Base-by-base conservation (phyloP, 1,139 yeast species). In the Ogataea hybrid region DNA sequence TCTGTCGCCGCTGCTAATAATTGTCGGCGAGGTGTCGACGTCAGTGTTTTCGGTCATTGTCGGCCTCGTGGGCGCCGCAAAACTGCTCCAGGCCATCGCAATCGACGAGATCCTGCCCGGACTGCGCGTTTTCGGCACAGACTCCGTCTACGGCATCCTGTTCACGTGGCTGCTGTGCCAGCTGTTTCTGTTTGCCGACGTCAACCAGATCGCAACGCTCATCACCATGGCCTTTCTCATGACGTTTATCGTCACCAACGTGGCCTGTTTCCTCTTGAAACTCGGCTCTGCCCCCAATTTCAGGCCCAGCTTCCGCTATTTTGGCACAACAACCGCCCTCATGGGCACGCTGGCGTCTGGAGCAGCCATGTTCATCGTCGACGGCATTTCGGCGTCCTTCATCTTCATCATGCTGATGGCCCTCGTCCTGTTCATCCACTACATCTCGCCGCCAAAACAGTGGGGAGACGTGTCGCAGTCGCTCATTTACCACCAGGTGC, bases 401-500 rank as follows among this genome's bases (percentile, higher is more conserved):
- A 83, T 90, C 41, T 77, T 89, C 32, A 67, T 82, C 6, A 77
- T 84, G 43, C 70, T 89, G 54, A 63, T 79, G 38, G 67, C 81
- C 20, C 65, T 92, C 35, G 85, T 92, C 53, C 60, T 88, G 42
- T 62, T 84, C 44, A 92, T 92, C 48, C 97, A 92, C 62, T 88
- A 89, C 57, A 74, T 81, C 44, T 84, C 96, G 2, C 96, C 97
- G 3, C 97, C 97, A 5, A 89, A 88, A 61, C 84, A 89, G 28
- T 92, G 96, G 87, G 98, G 98, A 25, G 98, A 92, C 65, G 96
- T 92, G 21, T 89, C 97, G 2, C 97, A 92, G 64, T 78, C 89
- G 36, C 71, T 92, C 49, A 90, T 92, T 41, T 92, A 92, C 62
- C 98, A 92, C 59, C 98, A 92, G 63, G 97, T 92, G 4, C 71